Base-by-base conservation (phyloP, 2,329 filamentous ascomycete genomes). In the Colletotrichum orbiculare region DNA sequence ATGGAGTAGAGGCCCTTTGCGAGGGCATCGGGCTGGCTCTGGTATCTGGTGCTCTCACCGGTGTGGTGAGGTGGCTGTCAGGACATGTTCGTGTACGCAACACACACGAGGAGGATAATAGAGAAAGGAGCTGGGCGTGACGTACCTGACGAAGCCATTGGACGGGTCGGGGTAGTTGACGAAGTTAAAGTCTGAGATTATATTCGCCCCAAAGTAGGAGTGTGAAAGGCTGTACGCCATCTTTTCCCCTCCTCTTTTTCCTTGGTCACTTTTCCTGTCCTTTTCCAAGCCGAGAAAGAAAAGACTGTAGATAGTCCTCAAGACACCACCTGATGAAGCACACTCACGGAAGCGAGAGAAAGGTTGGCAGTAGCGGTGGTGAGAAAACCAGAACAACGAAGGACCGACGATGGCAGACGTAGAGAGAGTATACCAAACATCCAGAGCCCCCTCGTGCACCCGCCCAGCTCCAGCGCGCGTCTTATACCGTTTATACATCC, bases 81-180 rank as follows among this genome's bases (percentile, higher is more conserved):
- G 15, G 42, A 43, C 12, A 43, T 15, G 42, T 2, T 8, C 17
- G 10, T 15, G 12, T 15, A 8, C 13, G 10, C 3, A 9, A 43
- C 13, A 6, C 13, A 6, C 7, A 15, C 13, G 42, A 15, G 4
- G 6, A 6, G 4, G 6, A 6, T 15, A 9, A 15, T 8, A 9
- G 13, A 4, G 42, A 33, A 46, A 15, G 33, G 25, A 9, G n/a
- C 42, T 13, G 15, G 42, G 54, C 72, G 76, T 72, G 53, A 84
- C 84, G 74, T 87, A 93, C 73, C 82, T 77, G 34, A 93, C 91
- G 71, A 85, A 92, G 48, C 91, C 91, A 67, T 88, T 76, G 10
- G 87, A 92, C 1, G 86, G 89, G 70, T 94, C 91, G 5, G 68
- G 54, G 2, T 77, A 79, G 13, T 81, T 80, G 65, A 82, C 80